Base-by-base conservation (phyloP, 106 monocot genomes). In the Dendrobium catenatum region DNA sequence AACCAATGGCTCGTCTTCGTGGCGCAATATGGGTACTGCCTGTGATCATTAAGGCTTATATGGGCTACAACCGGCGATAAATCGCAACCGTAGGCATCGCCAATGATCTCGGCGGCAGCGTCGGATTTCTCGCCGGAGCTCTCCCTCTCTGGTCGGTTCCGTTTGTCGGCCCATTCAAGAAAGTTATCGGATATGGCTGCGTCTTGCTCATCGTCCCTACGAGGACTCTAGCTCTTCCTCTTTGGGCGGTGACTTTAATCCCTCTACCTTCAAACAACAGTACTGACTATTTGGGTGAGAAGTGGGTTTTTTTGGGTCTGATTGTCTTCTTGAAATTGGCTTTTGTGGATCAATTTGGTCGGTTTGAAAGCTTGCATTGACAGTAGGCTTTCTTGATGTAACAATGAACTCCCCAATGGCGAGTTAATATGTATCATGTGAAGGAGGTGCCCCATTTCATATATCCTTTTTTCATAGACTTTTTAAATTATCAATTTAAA, bases 1-100 rank as follows among this genome's bases (percentile, higher is more conserved):
- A 90, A 92, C 88, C 77, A 90, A 80, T 95, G 95, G 95, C 85
- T 92, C 55, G 89, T 95, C 17, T 90, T 95, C 74, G 95, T 92
- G 77, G 87, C 55, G 84, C 92, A 81, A 95, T 95, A 86, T 93
- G 95, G 95, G 43, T 93, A 37, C 89, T 88, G 22, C 93, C 95
- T 15, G 79, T 85, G 46, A 90, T 31, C 31, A 31, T 95, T 20
- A 95, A 95, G 88, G 82, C 82, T 68, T 79, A 89, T 1, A 44
- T 92, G 75, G 83, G 85, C 43, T 95, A 92, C 82, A 95, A 92
- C 81, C 95, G 92, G 86, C 81, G 92, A 15, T 84, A 95, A 81
- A 47, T 92, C 44, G 92, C 95, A 5, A 83, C 85, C 29, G 85
- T 93, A 22, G 95, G 89, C 0, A 86, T 95, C 19, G 90, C 93